Conservation (phyloP, 1,139 yeast genomes). For the Yamadazyma diospyri region DNA sequence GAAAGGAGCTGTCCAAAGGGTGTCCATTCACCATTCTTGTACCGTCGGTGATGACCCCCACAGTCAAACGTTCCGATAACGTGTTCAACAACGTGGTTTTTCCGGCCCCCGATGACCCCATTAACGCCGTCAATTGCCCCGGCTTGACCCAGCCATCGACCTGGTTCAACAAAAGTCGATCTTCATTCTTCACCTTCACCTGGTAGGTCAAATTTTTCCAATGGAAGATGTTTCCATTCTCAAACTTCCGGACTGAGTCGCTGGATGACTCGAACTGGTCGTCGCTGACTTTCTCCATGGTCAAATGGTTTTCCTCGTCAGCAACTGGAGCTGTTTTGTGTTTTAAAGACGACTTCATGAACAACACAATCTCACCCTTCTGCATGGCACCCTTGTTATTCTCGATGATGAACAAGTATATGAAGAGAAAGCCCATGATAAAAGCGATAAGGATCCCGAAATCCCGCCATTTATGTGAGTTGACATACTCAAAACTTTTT, state of each 20-base stretch:
- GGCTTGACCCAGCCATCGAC: constrained; percentile 88
- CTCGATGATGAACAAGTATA: constrained; percentile 60
- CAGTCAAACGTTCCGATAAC: constrained; percentile 71
- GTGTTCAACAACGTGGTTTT: constrained; percentile 73
- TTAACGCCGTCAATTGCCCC: constrained; percentile 41
- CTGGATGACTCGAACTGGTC: constrained; percentile 12
- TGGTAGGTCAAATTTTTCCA: constrained; percentile 80
- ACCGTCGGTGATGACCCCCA: constrained; percentile 71
- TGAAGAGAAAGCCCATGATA: constrained; percentile 48
- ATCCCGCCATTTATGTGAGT: constrained; percentile 77
- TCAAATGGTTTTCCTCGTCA: constrained; percentile 15
- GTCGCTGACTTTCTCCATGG: constrained; percentile 15
- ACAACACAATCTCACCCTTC: constrained; percentile 78
- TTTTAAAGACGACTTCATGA: constrained; percentile 36
- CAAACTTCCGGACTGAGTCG: constrained; percentile 6
- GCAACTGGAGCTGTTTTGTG: constrained; percentile 16
- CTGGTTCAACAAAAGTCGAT: constrained; percentile 58
- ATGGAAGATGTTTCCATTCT: constrained; percentile 52
- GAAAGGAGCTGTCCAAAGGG: constrained; percentile 67
- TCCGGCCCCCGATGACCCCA: constrained; percentile 92
- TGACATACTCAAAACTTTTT: constrained; percentile 45
- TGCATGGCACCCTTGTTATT: constrained; percentile 71
- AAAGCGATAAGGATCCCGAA: constrained; percentile 67
- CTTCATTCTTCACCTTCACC: constrained; percentile 61
- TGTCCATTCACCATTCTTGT: constrained; percentile 71